Percentiles rank a stretch among this genome's conserved stretches.
Evolutionary conservation across 257 asterid genomes (phyloP).

Genomic region (Solanum habrochaites): DNA sequence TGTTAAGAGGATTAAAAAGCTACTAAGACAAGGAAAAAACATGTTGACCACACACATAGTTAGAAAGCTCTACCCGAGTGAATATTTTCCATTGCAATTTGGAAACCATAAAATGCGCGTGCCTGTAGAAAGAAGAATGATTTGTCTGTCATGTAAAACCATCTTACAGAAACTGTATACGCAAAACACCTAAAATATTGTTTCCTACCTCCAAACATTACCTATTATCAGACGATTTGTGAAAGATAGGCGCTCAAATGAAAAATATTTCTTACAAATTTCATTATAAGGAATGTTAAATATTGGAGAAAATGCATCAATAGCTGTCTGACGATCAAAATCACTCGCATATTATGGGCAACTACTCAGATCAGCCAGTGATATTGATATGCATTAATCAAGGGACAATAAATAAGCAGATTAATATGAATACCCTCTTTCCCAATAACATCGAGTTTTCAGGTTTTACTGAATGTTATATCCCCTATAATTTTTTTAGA

Average conservation of each 20-base stretch:
- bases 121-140: slow-evolving; percentile 32
- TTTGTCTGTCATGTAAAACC: not conserved
- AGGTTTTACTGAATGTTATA: not conserved
- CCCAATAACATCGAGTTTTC: not conserved
- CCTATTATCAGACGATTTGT: not conserved
- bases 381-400: not conserved
- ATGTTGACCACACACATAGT: not conserved
- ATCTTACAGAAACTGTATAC: not conserved
- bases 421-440: not conserved
- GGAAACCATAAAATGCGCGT: slow-evolving; percentile 86
- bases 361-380: not conserved
- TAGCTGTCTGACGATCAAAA: not conserved
- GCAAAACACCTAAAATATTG: not conserved
- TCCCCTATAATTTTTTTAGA: not conserved
- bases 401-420: not conserved
- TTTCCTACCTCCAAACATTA: not conserved
- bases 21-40: not conserved
- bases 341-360: not conserved
- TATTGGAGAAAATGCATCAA: not conserved
- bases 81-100: slow-evolving; percentile 68
- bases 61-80: slow-evolving; percentile 55
- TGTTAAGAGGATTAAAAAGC: not conserved
- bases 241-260: not conserved
- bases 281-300: not conserved
- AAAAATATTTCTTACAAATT: not conserved